Evolutionary conservation across 495 filamentous ascomycete genomes (phyloP).

Genomic region (Lasiosphaeriaceae sp.): DNA sequence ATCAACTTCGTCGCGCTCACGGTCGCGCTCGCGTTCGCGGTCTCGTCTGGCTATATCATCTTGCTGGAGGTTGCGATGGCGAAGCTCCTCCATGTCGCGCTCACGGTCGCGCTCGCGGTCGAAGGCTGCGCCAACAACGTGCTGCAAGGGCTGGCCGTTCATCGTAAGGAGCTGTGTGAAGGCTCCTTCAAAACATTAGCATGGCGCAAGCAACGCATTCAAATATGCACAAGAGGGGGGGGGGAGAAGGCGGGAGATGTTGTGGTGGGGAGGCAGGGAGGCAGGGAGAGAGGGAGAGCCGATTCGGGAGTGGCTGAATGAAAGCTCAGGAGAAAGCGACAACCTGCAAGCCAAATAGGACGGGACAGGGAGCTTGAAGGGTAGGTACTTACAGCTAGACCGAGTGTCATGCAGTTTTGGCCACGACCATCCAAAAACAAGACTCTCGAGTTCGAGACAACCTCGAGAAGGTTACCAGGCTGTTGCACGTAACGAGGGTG

Average conservation of each 20-base stretch:
- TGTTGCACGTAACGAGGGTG: not conserved
- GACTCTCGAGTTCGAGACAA: not conserved
- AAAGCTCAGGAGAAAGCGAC: conserved; percentile 1
- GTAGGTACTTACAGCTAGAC: conserved; percentile 19
- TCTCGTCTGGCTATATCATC: conserved; percentile 31
- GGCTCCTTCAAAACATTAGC: conserved; percentile 24
- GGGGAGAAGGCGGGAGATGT: not conserved
- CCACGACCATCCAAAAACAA: conserved; percentile 9
- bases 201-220: conserved; percentile 1
- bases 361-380: not conserved
- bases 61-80: conserved; percentile 33
- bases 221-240: not conserved
- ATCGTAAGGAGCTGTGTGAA: conserved; percentile 25
- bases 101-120: conserved; percentile 41
- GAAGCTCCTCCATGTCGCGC: conserved; percentile 35
- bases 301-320: not conserved
- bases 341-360: too few species aligned
- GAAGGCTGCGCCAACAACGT: conserved; percentile 24
- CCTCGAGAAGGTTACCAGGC: not conserved
- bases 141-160: conserved; percentile 43
- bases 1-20: conserved; percentile 62
- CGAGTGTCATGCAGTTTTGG: conserved; percentile 16
- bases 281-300: too few species aligned
- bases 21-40: conserved; percentile 33
- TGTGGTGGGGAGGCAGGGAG: not conserved